Evolutionary conservation across 2,329 filamentous ascomycete genomes (phyloP).

Genomic region (Sporothrix pseudoabietina): DNA sequence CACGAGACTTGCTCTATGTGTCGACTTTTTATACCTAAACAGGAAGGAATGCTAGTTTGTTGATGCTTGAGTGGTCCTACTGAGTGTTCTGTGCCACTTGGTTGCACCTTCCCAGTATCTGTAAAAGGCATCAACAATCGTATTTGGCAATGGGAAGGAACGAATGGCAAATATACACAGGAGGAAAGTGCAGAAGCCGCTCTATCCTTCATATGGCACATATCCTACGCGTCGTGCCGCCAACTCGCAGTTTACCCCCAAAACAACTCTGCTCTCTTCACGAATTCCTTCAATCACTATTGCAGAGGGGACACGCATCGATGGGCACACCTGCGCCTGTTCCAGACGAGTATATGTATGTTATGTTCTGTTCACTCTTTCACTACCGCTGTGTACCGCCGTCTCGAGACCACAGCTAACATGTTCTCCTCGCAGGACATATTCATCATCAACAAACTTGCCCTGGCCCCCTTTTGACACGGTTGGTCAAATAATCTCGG

Average conservation of each 20-base stretch:
- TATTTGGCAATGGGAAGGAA: background rate
- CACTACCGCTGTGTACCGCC: background rate
- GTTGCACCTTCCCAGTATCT: slow-evolving; percentile 5
- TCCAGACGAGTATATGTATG: background rate
- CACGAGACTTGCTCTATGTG: background rate
- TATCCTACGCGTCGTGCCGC: background rate
- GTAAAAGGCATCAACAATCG: background rate
- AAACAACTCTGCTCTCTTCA: background rate
- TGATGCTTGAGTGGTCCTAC: background rate
- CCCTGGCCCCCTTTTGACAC: background rate
- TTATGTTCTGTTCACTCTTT: background rate
- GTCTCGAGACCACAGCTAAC: background rate
- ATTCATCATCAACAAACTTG: background rate
- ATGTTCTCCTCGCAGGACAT: background rate
- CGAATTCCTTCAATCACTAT: too few relatives aligned
- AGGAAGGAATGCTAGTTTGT: slow-evolving; percentile 15
- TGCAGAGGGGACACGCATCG: background rate
- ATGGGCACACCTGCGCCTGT: background rate
- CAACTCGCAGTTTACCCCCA: background rate
- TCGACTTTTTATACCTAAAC: background rate
- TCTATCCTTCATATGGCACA: slow-evolving; percentile 11
- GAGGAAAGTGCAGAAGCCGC: background rate
- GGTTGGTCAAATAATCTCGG: background rate
- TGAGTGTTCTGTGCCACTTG: background rate
- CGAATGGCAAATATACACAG: background rate